Conservation (phyloP, 2,329 filamentous ascomycete genomes). For the Hypoxylon sp. region DNA sequence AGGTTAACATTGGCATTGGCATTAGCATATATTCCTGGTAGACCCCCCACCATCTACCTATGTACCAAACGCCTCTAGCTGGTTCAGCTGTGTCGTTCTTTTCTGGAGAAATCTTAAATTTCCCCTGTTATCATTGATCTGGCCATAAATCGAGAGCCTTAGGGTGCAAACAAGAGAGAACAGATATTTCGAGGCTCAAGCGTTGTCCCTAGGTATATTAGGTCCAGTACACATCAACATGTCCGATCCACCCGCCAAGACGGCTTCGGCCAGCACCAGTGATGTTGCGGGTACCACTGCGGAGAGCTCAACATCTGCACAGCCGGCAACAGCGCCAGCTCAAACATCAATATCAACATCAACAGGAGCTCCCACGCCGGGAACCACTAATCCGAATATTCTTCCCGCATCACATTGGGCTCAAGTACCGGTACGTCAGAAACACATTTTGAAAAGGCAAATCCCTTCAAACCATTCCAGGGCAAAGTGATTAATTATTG, state of each 20-base stretch:
- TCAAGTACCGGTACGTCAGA: conserved; percentile 44
- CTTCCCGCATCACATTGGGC: conserved; percentile 52
- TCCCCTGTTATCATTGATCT: not conserved
- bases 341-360: conserved; percentile 1
- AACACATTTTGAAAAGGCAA: not conserved
- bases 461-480: not conserved
- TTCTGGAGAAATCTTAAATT: not conserved
- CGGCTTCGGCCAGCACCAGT: conserved; percentile 11
- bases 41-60: conserved; percentile 6
- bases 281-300: not conserved
- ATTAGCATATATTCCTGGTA: conserved; percentile 5
- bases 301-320: not conserved
- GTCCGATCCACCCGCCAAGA: conserved; percentile 28
- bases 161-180: not conserved
- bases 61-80: conserved; percentile 8
- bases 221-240: conserved; percentile 16
- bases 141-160: not conserved
- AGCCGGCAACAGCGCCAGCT: not conserved
- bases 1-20: not conserved
- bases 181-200: not conserved
- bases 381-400: conserved; percentile 28
- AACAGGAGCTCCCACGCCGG: conserved; percentile 16
- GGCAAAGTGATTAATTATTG: conserved; percentile 22
- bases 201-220: not conserved
- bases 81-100: conserved; percentile 6